Percentiles rank a stretch among this genome's conserved stretches.
Conservation (phyloP, 345 rosid genomes). For the Capsella bursapastoris region DNA sequence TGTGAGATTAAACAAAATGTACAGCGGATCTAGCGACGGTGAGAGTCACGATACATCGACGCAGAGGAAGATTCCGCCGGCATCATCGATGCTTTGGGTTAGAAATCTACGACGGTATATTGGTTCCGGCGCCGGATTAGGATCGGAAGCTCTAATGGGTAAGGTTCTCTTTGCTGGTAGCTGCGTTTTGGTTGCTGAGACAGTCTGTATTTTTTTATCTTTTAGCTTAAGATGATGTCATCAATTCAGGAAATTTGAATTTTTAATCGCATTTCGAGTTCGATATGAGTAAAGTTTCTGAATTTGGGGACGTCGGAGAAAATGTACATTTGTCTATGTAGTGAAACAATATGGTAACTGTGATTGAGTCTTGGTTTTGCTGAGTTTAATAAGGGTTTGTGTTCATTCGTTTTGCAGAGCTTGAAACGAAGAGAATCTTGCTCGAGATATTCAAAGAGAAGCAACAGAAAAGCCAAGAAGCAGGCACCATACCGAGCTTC, state of each 20-base stretch:
- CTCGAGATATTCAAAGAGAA: conserved; percentile 98
- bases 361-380: conserved; percentile 20
- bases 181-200: conserved; percentile 22
- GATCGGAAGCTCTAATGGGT: conserved; percentile 99
- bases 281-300: conserved; percentile 14
- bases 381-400: conserved; percentile 17
- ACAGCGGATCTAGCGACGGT: conserved; percentile 96
- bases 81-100: conserved; percentile 96
- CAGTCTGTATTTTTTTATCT: background rate
- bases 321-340: conserved; percentile 11
- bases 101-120: conserved; percentile 88
- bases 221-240: conserved; percentile 6
- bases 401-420: conserved; percentile 58
- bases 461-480: conserved; percentile 91
- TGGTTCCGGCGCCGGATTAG: conserved; percentile 97
- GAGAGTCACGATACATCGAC: conserved; percentile 80
- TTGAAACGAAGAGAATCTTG: conserved; percentile 95
- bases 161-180: conserved; percentile 19
- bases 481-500: conserved; percentile 88
- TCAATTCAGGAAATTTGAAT: background rate
- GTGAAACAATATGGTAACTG: conserved; percentile 8
- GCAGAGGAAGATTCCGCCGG: conserved; percentile 93
- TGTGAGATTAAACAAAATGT: conserved; percentile 51
- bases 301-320: conserved; percentile 13
- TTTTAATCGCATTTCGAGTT: conserved; percentile 8